Percentiles rank a stretch among this genome's conserved stretches.
Evolutionary conservation across 768 basidiomycete species (phyloP).

Genomic region (Collybia sordida): DNA sequence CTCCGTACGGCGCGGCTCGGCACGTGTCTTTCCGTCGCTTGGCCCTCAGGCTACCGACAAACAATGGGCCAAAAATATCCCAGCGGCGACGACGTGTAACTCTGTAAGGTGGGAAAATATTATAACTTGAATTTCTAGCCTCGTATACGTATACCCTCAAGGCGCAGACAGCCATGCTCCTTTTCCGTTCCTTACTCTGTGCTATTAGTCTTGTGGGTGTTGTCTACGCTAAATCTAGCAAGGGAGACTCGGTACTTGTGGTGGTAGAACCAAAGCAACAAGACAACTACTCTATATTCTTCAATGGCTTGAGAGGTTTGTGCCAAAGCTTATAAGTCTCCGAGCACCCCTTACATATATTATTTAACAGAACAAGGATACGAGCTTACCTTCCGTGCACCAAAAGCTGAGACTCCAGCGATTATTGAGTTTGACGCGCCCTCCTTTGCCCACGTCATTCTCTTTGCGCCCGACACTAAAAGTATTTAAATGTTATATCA

Average conservation of each 20-base stretch:
- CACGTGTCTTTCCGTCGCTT: slow-evolving; percentile 8
- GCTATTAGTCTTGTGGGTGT: slow-evolving; percentile 29
- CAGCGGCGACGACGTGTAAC: slow-evolving; percentile 22
- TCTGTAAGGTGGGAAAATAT: slow-evolving; percentile 12
- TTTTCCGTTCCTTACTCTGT: slow-evolving; percentile 30
- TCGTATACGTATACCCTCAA: slow-evolving; percentile 3
- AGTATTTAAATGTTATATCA: slow-evolving; percentile 44
- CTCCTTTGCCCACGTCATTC: slow-evolving; percentile 80
- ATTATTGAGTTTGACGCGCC: slow-evolving; percentile 71
- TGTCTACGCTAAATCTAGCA: slow-evolving; percentile 67
- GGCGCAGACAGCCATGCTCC: slow-evolving; percentile 31
- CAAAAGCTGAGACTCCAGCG: slow-evolving; percentile 69
- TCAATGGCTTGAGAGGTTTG: slow-evolving; percentile 71
- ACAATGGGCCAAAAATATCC: slow-evolving; percentile 18
- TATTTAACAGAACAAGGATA: slow-evolving; percentile 71
- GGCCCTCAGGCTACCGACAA: slow-evolving; percentile 13
- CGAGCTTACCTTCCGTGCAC: slow-evolving; percentile 81
- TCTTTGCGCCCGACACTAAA: slow-evolving; percentile 86
- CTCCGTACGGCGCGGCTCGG: slow-evolving; percentile 7
- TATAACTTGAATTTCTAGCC: slow-evolving; percentile 5
- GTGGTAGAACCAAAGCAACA: slow-evolving; percentile 74
- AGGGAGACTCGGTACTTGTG: slow-evolving; percentile 81
- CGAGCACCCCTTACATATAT: slow-evolving; percentile 4
- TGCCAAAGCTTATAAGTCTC: background rate
- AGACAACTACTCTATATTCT: slow-evolving; percentile 82